Conservation (phyloP, 139 green algal genomes). For the Volvox reticuliferus region DNA sequence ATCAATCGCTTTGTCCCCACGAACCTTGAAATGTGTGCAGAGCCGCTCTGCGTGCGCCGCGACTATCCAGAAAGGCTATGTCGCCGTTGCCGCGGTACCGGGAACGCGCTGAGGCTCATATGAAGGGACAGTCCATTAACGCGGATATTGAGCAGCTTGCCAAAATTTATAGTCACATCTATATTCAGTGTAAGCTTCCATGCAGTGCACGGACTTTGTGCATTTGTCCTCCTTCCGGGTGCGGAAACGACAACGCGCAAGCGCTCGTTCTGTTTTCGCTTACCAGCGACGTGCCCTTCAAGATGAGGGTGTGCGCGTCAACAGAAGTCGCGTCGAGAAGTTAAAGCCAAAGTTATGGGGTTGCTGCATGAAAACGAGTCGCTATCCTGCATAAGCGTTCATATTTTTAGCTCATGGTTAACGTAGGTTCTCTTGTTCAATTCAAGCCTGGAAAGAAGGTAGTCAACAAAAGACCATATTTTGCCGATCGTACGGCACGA, state of each 20-base stretch:
- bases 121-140: background rate
- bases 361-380: background rate
- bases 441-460: no score
- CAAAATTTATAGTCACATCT: background rate
- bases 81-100: background rate
- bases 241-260: background rate
- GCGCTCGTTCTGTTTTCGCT: background rate
- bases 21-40: background rate
- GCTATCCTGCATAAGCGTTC: background rate
- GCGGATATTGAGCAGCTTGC: background rate
- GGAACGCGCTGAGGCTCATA: background rate
- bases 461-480: no score
- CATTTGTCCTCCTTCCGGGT: background rate
- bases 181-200: background rate
- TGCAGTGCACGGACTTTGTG: background rate
- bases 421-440: no score
- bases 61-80: background rate
- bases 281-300: background rate
- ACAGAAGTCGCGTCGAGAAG: background rate
- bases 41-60: background rate
- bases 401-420: background rate
- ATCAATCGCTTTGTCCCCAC: background rate
- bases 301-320: background rate
- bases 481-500: no score
- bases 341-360: background rate